A percentile compares a stretch with the other conserved stretches of the same genome.
phyloP scores from a whole-genome alignment of 495 filamentous ascomycete genomes.

The Neurospora tetrasperma region DNA sequence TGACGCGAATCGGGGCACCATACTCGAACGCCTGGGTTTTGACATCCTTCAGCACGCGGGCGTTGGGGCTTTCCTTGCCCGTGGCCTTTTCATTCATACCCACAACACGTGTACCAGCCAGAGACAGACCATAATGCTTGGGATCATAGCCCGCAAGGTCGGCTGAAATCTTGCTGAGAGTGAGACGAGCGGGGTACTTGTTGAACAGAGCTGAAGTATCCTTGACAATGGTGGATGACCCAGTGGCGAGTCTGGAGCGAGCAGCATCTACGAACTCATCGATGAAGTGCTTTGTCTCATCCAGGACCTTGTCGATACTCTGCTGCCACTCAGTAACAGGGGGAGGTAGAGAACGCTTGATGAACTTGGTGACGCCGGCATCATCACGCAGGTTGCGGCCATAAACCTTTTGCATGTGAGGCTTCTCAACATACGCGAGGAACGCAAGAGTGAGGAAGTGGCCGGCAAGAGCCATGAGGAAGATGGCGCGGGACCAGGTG shows the following conservation, averaged over 20 bases:
- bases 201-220: conserved; percentile 85
- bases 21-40: conserved; percentile 77
- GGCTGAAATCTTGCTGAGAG: conserved; percentile 68
- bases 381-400: conserved; percentile 72
- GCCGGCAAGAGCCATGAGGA: conserved; percentile 72
- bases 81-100: conserved; percentile 40
- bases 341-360: conserved; percentile 81
- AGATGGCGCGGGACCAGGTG: conserved; percentile 73
- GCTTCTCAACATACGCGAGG: conserved; percentile 87
- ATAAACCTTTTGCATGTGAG: conserved; percentile 98
- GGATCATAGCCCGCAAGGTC: conserved; percentile 79
- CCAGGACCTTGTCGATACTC: conserved; percentile 77
- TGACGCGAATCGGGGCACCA: conserved; percentile 80
- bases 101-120: conserved; percentile 55
- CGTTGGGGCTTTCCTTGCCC: conserved; percentile 36
- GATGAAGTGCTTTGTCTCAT: conserved; percentile 73
- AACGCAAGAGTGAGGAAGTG: conserved; percentile 79
- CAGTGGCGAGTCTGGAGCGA: conserved; percentile 76
- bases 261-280: conserved; percentile 85
- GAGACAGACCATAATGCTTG: conserved; percentile 65
- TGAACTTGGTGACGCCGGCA: conserved; percentile 81
- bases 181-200: conserved; percentile 80
- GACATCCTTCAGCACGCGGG: conserved; percentile 38
- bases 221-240: conserved; percentile 75
- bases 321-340: conserved; percentile 61